Evolutionary conservation across 805 yeast species (phyloP), one percentile per base, ranked within the genome.

Genomic region (Wickerhamomyces chambardii): DNA sequence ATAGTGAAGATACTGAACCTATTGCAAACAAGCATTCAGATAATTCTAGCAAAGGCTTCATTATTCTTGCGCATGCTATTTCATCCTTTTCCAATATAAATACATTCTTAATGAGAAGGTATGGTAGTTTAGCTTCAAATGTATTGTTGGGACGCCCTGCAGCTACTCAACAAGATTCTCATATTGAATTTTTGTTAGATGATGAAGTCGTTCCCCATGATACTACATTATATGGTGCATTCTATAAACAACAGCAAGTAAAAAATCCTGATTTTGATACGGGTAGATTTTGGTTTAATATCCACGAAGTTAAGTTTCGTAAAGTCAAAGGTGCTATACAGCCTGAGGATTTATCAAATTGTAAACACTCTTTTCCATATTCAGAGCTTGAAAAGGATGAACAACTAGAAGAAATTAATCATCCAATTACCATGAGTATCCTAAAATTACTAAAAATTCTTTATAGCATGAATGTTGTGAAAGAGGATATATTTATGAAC

Each of bases 181-280:
- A 65, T 34, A 59, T 78, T 35, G 81, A 76, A 36, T 84, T 84
- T 49, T 58, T 59, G 1, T 58, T 78, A 11, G 64, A 76, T 41
- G 84, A 71, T 4, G 75, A 74, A 37, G 59, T 55, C 0, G 63
- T 84, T 19, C 79, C 85, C 3, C 63, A 63, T 28, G 84, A 73
- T 34, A 74, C 84, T 0, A 84, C 95, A 0, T 68, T 85, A 3
- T 83, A 77, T 55, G 92, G 92, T 1, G 89, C 86, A 0, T 61
- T 82, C 6, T 77, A 75, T 50, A 68, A 71, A 33, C 58, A 73
- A 3, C 50, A 70, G 12, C 68, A 71, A 48, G 34, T 41, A 22
- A 36, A 48, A 7, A 46, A 57, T 15, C 44, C 67, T 1, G 59
- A 59, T 17, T 63, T 74, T 19, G 70, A 76, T 18, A 60, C 76